Evolutionary conservation across 176 grass and related monocot species (phyloP).

Genomic region (Tuctoria greenei): DNA sequence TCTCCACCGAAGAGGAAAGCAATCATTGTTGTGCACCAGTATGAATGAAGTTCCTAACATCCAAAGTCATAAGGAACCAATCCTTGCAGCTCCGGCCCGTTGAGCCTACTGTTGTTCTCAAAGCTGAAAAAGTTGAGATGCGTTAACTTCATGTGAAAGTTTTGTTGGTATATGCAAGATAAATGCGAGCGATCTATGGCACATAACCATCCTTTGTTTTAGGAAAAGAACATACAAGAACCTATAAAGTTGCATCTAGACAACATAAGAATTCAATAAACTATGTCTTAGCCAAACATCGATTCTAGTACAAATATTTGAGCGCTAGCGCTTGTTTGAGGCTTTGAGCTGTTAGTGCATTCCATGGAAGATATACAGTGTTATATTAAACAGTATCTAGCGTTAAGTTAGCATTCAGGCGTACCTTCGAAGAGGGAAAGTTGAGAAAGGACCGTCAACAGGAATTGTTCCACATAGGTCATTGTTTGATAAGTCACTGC

Average conservation of each 20-base stretch:
- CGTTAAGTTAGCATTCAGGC: conserved; percentile 5
- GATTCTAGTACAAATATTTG: background rate
- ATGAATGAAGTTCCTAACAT: conserved; percentile 45
- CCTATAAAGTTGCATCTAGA: background rate
- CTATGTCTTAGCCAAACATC: background rate
- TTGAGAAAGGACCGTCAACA: conserved; percentile 84
- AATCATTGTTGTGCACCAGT: background rate
- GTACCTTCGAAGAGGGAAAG: conserved; percentile 78
- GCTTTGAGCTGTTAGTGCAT: background rate
- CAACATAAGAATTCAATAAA: background rate
- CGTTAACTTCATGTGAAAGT: conserved; percentile 15
- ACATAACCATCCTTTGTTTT: background rate
- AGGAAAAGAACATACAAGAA: too few relatives aligned
- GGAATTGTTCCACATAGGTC: conserved; percentile 96
- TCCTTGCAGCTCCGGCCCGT: conserved; percentile 93
- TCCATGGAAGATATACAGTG: background rate
- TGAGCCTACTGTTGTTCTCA: conserved; percentile 90
- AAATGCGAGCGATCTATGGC: background rate
- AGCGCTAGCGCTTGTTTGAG: background rate
- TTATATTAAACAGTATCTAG: background rate
- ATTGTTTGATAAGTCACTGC: conserved; percentile 89
- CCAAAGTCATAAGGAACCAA: conserved; percentile 82
- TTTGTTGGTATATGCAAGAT: background rate
- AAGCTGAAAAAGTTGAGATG: conserved; percentile 58
- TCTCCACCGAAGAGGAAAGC: background rate